Conservation (phyloP, 306 rosid genomes). For the Inga leiocalycina region DNA sequence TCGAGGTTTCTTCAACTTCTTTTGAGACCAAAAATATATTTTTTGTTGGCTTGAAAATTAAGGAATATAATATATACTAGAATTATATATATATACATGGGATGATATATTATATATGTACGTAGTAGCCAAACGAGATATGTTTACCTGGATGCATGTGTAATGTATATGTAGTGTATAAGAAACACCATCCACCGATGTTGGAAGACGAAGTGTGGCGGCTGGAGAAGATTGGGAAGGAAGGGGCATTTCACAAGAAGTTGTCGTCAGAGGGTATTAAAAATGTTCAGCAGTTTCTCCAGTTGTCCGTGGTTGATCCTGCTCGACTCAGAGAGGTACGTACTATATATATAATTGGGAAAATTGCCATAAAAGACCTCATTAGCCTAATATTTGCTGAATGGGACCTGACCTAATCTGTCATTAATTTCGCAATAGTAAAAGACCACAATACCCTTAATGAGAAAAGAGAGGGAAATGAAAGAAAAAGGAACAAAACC, state of each 20-base stretch:
- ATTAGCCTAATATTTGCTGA: no score
- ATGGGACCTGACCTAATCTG: no score
- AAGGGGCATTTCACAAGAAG: slow-evolving; percentile 79
- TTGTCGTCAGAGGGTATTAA: slow-evolving; percentile 43
- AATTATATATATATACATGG: neutral
- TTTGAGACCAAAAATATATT: neutral
- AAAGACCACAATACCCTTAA: no score
- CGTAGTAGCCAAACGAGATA: neutral
- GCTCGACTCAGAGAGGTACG: slow-evolving; percentile 50
- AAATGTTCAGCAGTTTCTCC: slow-evolving; percentile 89
- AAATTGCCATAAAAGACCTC: no score
- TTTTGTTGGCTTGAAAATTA: neutral
- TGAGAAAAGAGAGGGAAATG: no score
- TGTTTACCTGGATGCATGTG: neutral
- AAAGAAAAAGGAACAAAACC: no score
- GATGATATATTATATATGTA: neutral
- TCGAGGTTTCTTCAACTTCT: neutral
- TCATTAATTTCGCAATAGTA: no score
- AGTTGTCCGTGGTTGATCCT: slow-evolving; percentile 57
- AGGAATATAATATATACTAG: neutral
- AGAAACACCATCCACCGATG: slow-evolving; percentile 88
- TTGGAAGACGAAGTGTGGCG: slow-evolving; percentile 90
- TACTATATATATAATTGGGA: neutral
- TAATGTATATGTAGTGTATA: slow-evolving; percentile 66
- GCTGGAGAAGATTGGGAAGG: slow-evolving; percentile 89